Base-by-base conservation (phyloP, 176 grass and related monocot genomes). In the Zoysia pacifica region DNA sequence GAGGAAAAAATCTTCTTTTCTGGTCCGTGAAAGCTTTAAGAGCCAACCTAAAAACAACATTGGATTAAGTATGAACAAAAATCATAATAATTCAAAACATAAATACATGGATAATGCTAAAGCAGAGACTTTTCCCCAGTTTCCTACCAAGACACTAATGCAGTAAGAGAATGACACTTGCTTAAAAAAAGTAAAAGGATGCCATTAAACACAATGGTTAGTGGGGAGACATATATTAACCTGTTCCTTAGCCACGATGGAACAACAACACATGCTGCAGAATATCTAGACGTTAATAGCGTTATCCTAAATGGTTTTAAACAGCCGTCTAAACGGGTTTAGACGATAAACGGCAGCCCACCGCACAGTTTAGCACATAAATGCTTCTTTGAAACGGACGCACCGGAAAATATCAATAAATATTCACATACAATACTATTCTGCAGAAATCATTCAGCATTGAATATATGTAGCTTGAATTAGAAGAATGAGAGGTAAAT, bases 11-110 rank as follows among this genome's bases (percentile, higher is more conserved):
- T 70, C 86, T 88, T 82, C 86, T 91, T 76, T 99, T 99, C 84
- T 96, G 97, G 63, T 99, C 90, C 62, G 84, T 99, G 79, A 99
- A 99, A 82, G 97, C 97, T 69, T 95, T 99, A 43, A 99, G 84
- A 79, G 93, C 90, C 86, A 99, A 91, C 87, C 97, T 99, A 82
- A 68, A 87, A 94, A 88, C 67, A 67, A 49, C 20, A 73, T 36
- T 11, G 39, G 42, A 44, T 68, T 28, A 40, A 74, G 39, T 45
- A 86, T 51, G 5, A 81, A 45, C 18, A 62, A 58, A 66, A 72
- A 78, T 52, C 42, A 5, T 74, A 75, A 75, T 16, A 76, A 15
- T 35, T 15, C 28, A 0, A 82, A 42, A 50, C 55, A 51, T 67
- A 15, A 39, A 43, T 38, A 39, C 43, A 55, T 85, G 47, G 39